Conservation (phyloP, 2,329 filamentous ascomycete genomes). For the Ophiostoma australiae region DNA sequence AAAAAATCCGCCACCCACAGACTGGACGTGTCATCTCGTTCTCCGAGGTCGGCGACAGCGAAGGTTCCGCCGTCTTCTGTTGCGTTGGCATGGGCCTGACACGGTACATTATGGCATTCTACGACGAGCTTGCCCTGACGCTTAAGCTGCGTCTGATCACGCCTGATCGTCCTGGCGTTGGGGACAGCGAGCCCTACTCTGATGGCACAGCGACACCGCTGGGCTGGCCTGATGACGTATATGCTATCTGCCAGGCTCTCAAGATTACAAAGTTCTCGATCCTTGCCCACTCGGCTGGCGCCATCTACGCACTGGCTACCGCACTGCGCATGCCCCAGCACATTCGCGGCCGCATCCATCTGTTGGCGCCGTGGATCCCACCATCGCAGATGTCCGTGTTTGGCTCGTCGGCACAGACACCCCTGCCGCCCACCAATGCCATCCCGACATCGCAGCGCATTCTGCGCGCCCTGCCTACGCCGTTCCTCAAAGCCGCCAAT, state of each 20-base stretch:
- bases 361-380: conserved; percentile 94
- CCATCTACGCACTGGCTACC: conserved; percentile 95
- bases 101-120: conserved; percentile 92
- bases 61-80: conserved; percentile 88
- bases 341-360: conserved; percentile 87
- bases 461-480: conserved; percentile 80
- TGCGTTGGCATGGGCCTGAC: conserved; percentile 98
- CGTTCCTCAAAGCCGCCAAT: conserved; percentile 89
- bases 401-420: conserved; percentile 61
- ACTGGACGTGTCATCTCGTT: conserved; percentile 88
- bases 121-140: conserved; percentile 87
- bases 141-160: conserved; percentile 87
- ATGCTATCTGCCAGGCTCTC: conserved; percentile 84
- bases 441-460: conserved; percentile 90
- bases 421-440: conserved; percentile 70
- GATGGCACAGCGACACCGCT: conserved; percentile 81
- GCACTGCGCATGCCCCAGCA: conserved; percentile 94
- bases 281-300: conserved; percentile 89
- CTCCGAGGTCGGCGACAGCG: conserved; percentile 89
- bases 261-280: conserved; percentile 96
- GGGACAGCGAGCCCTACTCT: conserved; percentile 79
- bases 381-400: conserved; percentile 86
- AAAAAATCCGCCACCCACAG: conserved; percentile 79
- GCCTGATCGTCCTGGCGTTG: conserved; percentile 87
- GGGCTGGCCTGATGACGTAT: conserved; percentile 90